phyloP scores from a whole-genome alignment of 2,329 filamentous ascomycete genomes.

The Colletotrichum eleusines region DNA sequence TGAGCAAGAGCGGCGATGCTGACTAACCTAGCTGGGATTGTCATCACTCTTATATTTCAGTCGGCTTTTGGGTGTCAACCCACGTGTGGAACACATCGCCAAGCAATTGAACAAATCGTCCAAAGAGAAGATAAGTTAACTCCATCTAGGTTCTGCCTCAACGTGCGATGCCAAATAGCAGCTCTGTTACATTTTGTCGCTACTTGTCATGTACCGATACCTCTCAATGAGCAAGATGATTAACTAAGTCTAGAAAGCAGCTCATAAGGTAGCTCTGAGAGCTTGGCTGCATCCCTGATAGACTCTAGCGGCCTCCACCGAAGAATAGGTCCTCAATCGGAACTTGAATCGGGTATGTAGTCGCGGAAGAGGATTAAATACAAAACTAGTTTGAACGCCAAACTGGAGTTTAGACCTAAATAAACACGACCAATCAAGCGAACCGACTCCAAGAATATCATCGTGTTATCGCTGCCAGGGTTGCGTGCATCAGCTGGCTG shows the following conservation, averaged over 20 bases:
- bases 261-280: too few species aligned
- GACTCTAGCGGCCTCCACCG: neutral
- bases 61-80: neutral
- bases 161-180: neutral
- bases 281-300: neutral
- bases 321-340: neutral
- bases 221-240: neutral
- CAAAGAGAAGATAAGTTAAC: neutral
- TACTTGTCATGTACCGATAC: neutral
- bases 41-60: neutral
- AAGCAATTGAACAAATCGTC: neutral
- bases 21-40: too few species aligned
- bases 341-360: neutral
- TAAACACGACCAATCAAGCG: neutral
- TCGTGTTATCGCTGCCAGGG: rapidly evolving
- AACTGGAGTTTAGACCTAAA: too few species aligned
- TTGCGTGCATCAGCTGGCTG: neutral
- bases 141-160: neutral
- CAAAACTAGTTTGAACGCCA: neutral
- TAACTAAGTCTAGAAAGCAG: neutral
- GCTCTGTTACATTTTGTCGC: neutral
- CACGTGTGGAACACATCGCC: neutral
- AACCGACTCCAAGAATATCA: neutral
- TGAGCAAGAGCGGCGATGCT: too few species aligned
- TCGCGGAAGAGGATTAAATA: neutral